Base-by-base conservation (phyloP, 495 filamentous ascomycete genomes). In the Aspergillus sparsus region DNA sequence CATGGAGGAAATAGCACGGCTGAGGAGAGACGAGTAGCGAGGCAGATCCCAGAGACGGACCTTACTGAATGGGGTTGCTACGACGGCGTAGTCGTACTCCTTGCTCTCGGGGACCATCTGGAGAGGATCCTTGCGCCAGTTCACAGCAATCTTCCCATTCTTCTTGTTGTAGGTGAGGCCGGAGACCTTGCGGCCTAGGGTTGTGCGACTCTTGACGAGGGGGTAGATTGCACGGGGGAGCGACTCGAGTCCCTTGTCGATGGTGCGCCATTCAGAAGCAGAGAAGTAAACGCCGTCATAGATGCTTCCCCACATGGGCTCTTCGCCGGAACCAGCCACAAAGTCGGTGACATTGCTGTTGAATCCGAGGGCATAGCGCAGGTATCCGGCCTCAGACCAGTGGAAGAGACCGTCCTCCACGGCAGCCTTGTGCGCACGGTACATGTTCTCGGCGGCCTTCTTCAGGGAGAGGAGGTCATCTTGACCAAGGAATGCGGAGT, bases 71-170 rank as follows among this genome's bases (percentile, higher is more conserved):
- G 87, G 87, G 0, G 79, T 77, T 11, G 86, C 74, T 46, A 89
- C 76, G 7, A 90, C 74, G 27, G 85, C 83, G 69, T 88, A 89
- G 68, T 90, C 86, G 64, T 82, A 87, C 9, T 78, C 74, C 13
- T 78, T 70, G 18, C 77, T 80, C 60, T 80, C 65, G 44, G 81
- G 81, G 0, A 54, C 60, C 36, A 72, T 66, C 5, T 77, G 68
- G 5, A 74, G 69, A 12, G 70, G 74, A 53, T 77, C 74, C 7
- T 77, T 62, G 34, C 75, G 71, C 75, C 77, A 84, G 7, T 74
- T 73, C 4, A 87, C 73, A 13, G 70, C 73, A 6, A 86, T 73
- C 11, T 79, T 78, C 7, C 74, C 71, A 6, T 69, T 65, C 5
- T 63, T 70, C 33, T 74, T 67, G 15, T 77, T 65, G 63, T 73